Evolutionary conservation across 176 grass and related monocot genomes (phyloP).

Genomic region (Aegilops umbellulata): DNA sequence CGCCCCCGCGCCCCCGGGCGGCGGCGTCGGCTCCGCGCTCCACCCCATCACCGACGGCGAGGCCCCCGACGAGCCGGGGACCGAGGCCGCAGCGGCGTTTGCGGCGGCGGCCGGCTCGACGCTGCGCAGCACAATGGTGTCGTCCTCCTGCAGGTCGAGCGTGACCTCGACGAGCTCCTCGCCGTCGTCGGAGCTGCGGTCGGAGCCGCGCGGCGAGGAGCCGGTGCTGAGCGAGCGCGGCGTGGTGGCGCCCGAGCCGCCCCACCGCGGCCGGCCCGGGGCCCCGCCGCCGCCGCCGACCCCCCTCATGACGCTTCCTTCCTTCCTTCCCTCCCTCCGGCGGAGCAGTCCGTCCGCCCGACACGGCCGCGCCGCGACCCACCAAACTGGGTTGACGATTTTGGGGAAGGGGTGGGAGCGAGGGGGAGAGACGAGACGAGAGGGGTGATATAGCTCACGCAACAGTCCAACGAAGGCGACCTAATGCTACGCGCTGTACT

Average conservation of each 20-base stretch:
- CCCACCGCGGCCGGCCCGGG: conserved; percentile 45
- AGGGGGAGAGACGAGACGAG: neutral
- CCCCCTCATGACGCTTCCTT: too few species aligned
- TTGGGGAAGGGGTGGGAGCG: neutral
- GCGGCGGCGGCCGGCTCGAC: conserved; percentile 49
- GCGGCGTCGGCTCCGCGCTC: neutral
- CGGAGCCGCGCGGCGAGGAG: conserved; percentile 46
- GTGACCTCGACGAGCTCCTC: conserved; percentile 93
- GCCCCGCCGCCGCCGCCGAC: neutral
- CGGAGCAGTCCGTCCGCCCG: neutral
- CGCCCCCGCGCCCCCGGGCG: neutral
- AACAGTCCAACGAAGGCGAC: conserved; percentile 40
- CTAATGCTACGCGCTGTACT: neutral
- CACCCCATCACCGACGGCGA: conserved; percentile 5
- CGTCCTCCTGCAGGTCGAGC: conserved; percentile 80
- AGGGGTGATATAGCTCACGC: conserved; percentile 3
- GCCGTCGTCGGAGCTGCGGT: conserved; percentile 55
- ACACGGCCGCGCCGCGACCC: conserved; percentile 15
- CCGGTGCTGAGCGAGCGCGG: conserved; percentile 59
- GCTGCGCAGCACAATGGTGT: conserved; percentile 78
- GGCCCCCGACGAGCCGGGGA: neutral
- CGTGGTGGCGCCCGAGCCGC: conserved; percentile 38
- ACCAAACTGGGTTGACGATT: conserved; percentile 35
- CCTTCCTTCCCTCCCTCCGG: too few species aligned
- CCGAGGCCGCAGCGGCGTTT: neutral